Base-by-base conservation (phyloP, 2,329 filamentous ascomycete species). In the Geoglossum cookeanum region DNA sequence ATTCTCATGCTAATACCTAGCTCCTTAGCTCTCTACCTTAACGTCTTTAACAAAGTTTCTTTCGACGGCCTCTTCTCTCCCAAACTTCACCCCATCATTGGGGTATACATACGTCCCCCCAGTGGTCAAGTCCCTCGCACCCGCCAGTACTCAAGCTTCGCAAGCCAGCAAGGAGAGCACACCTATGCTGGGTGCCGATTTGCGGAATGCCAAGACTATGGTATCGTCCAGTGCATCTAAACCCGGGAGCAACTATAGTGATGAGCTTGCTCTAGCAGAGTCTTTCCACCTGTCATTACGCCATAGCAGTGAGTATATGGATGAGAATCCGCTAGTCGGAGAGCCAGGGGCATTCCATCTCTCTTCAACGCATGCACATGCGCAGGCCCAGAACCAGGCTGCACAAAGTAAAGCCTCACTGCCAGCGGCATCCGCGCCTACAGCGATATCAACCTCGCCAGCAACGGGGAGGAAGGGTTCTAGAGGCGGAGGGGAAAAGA, bases 271-370 rank as follows among this genome's bases (percentile, higher is more conserved):
- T n/a, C 64, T 75, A 1, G 68, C 67, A 17, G 70, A 75, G 22
- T 75, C 77, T 7, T 72, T 79, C 56, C 68, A 65, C 39, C 70
- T 81, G 37, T 73, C 75, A 29, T 68, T 76, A 11, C 68, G 69
- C 6, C 81, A 78, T 63, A 77, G 74, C 13, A 74, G 79, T 61
- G 80, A 83, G 60, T 83, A 74, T 67, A 79, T 79, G 70, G 80
- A 84, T 64, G 79, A 83, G 62, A 80, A 77, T 59, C 79, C 80
- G 0, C 68, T 84, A 13, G 70, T 76, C 6, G 80, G 80, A 53
- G 80, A 83, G 64, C 80, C 81, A 0, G 80, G 80, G 33, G 75
- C 74, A 3, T 82, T 84, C 62, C 76, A 79, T 57, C 73, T 82
- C 61, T 72, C 73, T 3, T 68, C 69, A 27, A 44, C 56, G 8